Percentiles rank a stretch among this genome's conserved stretches.
phyloP scores from a whole-genome alignment of 352 stramenopile genomes.

The Phytophthora tentaculata region DNA sequence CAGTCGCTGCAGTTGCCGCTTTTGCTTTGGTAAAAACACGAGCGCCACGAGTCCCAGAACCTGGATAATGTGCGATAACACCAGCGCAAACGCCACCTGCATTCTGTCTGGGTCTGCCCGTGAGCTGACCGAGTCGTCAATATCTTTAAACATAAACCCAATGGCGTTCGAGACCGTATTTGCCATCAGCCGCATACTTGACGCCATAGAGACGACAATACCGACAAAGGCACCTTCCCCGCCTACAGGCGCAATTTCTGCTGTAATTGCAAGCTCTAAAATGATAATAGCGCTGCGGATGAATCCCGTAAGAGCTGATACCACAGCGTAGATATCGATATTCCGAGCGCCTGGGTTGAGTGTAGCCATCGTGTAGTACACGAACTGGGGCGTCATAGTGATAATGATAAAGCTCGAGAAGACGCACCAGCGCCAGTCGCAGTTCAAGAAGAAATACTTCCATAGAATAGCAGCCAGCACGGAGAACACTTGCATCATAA shows the following conservation, averaged over 20 bases:
- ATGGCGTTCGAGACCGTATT: slow-evolving; percentile 54
- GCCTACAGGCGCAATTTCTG: slow-evolving; percentile 51
- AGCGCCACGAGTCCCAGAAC: slow-evolving; percentile 49
- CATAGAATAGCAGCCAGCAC: slow-evolving; percentile 37
- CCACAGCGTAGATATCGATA: slow-evolving; percentile 42
- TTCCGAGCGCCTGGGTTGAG: slow-evolving; percentile 27
- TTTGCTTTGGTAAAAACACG: slow-evolving; percentile 59
- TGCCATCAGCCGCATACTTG: slow-evolving; percentile 45
- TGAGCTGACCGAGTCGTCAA: slow-evolving; percentile 20
- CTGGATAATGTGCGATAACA: slow-evolving; percentile 54
- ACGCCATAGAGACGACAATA: slow-evolving; percentile 48
- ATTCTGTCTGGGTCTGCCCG: slow-evolving; percentile 25
- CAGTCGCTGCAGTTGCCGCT: slow-evolving; percentile 47
- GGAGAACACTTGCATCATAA: slow-evolving; percentile 42
- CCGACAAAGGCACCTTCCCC: slow-evolving; percentile 51
- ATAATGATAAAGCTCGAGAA: slow-evolving; percentile 42
- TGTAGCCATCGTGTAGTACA: slow-evolving; percentile 37
- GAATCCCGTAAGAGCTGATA: slow-evolving; percentile 46
- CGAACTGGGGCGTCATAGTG: slow-evolving; percentile 39
- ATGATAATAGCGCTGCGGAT: slow-evolving; percentile 42
- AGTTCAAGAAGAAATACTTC: slow-evolving; percentile 37
- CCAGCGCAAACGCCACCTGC: slow-evolving; percentile 50
- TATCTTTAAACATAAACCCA: slow-evolving; percentile 49
- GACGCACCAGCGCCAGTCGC: slow-evolving; percentile 45
- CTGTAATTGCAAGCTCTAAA: slow-evolving; percentile 43